Conservation (phyloP, 169 alveolate genomes). For the Plasmodium relictum region DNA sequence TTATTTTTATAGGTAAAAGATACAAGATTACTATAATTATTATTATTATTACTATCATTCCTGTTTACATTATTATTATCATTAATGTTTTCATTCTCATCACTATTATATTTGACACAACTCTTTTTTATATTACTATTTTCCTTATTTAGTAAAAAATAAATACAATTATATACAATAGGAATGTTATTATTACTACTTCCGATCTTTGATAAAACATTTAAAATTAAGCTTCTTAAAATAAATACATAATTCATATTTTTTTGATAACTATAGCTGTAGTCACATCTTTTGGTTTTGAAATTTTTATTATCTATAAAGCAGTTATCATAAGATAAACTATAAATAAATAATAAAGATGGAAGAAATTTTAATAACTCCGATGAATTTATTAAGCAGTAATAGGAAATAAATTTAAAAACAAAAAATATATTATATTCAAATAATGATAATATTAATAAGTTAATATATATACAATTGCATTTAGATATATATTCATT, state of each 20-base stretch:
- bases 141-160: conserved; percentile 20
- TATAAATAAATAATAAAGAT: conserved; percentile 50
- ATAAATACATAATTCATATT: conserved; percentile 13
- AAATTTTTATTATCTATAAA: conserved; percentile 12
- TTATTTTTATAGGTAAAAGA: background rate
- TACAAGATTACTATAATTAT: background rate
- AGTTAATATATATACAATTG: conserved; percentile 52
- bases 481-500: conserved; percentile 71
- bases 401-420: conserved; percentile 69
- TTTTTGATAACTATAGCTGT: background rate
- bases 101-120: background rate
- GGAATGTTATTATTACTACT: conserved; percentile 74
- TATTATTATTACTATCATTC: background rate
- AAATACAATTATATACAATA: conserved; percentile 63
- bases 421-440: conserved; percentile 73
- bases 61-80: background rate
- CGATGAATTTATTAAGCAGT: conserved; percentile 64
- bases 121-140: background rate
- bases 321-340: conserved; percentile 17
- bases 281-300: background rate
- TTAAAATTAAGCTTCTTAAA: conserved; percentile 55
- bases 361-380: conserved; percentile 62
- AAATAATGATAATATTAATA: conserved; percentile 62
- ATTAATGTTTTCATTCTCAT: background rate
- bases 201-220: conserved; percentile 50